phyloP scores from a whole-genome alignment of 306 rosid species.

The Acacia melanoxylon region DNA sequence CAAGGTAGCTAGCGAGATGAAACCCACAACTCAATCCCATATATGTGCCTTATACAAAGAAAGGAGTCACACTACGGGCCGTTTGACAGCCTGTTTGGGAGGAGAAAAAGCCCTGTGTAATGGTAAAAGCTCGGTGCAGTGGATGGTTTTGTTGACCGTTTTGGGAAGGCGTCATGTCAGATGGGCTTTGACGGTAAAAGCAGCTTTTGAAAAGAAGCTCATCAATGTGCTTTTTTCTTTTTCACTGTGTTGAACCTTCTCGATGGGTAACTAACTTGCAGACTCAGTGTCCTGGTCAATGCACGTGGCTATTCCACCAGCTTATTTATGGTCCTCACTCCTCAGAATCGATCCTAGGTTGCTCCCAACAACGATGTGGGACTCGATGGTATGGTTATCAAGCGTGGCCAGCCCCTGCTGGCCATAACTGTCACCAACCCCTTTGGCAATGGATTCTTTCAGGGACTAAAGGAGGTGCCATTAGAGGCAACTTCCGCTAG shows the following conservation, averaged over 20 bases:
- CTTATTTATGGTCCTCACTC: conserved; percentile 69
- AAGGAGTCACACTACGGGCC: too few relatives aligned
- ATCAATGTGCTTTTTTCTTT: too few relatives aligned
- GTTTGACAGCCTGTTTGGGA: too few relatives aligned
- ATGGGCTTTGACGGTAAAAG: too few relatives aligned
- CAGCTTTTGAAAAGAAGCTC: too few relatives aligned
- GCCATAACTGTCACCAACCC: conserved; percentile 59
- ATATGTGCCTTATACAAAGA: too few relatives aligned
- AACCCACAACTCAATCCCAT: too few relatives aligned
- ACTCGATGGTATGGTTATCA: conserved; percentile 62
- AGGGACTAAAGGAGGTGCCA: conserved; percentile 67
- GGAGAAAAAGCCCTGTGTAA: too few relatives aligned
- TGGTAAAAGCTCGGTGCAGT: too few relatives aligned
- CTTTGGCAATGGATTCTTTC: conserved; percentile 58
- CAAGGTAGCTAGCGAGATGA: too few relatives aligned
- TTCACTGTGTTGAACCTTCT: conserved; percentile 1
- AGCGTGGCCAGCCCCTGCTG: conserved; percentile 61
- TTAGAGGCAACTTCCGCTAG: conserved; percentile 56
- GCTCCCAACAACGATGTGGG: conserved; percentile 78
- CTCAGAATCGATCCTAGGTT: conserved; percentile 46
- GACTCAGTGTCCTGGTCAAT: conserved; percentile 63
- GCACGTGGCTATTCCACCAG: conserved; percentile 72
- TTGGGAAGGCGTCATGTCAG: too few relatives aligned
- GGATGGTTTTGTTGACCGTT: too few relatives aligned
- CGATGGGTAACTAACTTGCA: conserved; percentile 67